phyloP scores from a whole-genome alignment of 78 protist species.

The Dictyostelium brefeldianum region DNA sequence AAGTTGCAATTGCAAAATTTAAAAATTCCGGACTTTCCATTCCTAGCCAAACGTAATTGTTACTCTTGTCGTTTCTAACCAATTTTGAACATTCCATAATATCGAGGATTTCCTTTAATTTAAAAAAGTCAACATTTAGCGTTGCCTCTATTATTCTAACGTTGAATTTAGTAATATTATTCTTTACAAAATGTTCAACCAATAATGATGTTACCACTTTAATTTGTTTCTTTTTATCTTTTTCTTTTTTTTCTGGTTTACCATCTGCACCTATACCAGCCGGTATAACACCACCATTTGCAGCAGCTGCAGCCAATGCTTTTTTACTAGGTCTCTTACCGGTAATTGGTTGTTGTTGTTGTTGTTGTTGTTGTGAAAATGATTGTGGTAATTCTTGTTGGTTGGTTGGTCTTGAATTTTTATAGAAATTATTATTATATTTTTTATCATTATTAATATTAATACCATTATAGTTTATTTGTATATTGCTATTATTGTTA shows the following conservation, averaged over 20 bases:
- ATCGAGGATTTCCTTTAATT: not conserved
- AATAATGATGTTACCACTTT: not conserved
- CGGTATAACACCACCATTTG: too few species aligned
- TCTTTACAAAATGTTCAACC: not conserved
- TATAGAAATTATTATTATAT: not conserved
- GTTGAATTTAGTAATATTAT: not conserved
- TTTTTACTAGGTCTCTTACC: too few species aligned
- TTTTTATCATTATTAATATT: not conserved
- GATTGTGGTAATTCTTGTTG: not conserved
- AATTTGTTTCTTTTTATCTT: not conserved
- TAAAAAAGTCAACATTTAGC: not conserved
- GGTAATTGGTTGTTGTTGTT: not conserved
- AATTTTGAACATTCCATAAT: constrained; percentile 16
- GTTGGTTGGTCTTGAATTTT: not conserved
- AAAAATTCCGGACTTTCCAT: not conserved
- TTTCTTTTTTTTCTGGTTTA: not conserved
- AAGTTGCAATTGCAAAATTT: not conserved
- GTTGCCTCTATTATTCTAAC: not conserved
- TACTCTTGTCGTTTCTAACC: constrained; percentile 13
- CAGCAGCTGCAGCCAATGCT: too few species aligned
- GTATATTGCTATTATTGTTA: not conserved
- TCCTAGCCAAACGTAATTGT: constrained; percentile 1
- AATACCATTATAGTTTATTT: not conserved
- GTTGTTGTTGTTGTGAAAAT: not conserved
- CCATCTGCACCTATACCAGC: too few species aligned